Conservation (phyloP, 1,284 basidiomycete genomes). For the Irpex sp. region DNA sequence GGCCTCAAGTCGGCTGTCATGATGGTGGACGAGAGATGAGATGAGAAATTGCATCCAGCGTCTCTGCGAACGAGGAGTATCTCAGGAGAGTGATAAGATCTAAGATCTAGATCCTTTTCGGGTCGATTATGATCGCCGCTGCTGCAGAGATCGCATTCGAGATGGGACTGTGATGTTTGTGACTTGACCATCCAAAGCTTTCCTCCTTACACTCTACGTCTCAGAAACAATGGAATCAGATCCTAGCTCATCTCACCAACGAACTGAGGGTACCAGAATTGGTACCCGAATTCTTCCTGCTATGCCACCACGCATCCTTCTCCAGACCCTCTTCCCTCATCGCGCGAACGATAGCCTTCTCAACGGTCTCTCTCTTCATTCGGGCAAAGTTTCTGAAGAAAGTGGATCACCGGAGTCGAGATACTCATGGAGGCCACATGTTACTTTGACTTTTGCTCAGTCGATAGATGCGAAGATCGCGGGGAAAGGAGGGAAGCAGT, state of each 20-base stretch:
- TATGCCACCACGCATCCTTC: not conserved
- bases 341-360: not conserved
- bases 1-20: slow-evolving; percentile 7
- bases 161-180: no score
- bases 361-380: slow-evolving; percentile 20
- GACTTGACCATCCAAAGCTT: no score
- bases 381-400: slow-evolving; percentile 7
- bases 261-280: not conserved
- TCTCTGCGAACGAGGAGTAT: not conserved
- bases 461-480: slow-evolving; percentile 94
- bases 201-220: no score
- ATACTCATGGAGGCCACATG: slow-evolving; percentile 40
- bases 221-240: no score
- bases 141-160: not conserved
- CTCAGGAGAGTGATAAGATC: not conserved
- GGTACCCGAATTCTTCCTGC: not conserved
- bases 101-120: not conserved
- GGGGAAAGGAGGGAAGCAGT: slow-evolving; percentile 68
- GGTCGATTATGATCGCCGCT: not conserved
- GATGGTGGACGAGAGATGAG: slow-evolving; percentile 1
- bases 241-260: not conserved
- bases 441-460: slow-evolving; percentile 94
- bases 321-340: not conserved
- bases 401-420: slow-evolving; percentile 15
- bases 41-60: slow-evolving; percentile 7